Evolutionary conservation across 1,284 basidiomycete genomes (phyloP).

Genomic region (Kwoniella shivajii): DNA sequence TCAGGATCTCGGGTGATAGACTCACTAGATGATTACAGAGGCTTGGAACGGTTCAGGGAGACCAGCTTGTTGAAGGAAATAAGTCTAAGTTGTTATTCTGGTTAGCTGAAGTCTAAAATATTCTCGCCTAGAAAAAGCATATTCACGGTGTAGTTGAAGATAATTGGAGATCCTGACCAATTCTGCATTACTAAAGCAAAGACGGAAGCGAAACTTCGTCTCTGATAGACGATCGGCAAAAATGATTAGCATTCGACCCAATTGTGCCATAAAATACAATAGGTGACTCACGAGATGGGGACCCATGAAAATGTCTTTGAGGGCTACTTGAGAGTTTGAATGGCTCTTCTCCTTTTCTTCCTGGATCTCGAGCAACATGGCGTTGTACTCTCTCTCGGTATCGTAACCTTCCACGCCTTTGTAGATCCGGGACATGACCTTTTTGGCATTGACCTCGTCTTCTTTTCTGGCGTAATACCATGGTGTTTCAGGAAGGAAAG

Average conservation of each 20-base stretch:
- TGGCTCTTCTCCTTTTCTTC: slow-evolving; percentile 9
- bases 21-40: slow-evolving; percentile 20
- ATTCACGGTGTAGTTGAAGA: slow-evolving; percentile 18
- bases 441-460: slow-evolving; percentile 16
- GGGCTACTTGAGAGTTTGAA: background rate
- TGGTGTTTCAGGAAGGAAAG: slow-evolving; percentile 21
- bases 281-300: slow-evolving; percentile 5
- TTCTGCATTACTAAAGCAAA: slow-evolving; percentile 19
- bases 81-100: slow-evolving; percentile 11
- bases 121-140: background rate
- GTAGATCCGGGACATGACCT: slow-evolving; percentile 9
- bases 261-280: background rate
- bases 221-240: background rate
- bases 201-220: slow-evolving; percentile 16
- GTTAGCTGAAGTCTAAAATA: background rate
- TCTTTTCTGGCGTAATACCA: slow-evolving; percentile 22
- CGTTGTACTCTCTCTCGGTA: slow-evolving; percentile 16
- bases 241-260: background rate
- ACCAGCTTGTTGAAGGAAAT: slow-evolving; percentile 22
- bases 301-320: slow-evolving; percentile 16
- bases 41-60: slow-evolving; percentile 21
- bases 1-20: slow-evolving; percentile 6
- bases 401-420: slow-evolving; percentile 18
- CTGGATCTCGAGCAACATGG: slow-evolving; percentile 15
- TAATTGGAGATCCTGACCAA: slow-evolving; percentile 15